phyloP scores from a whole-genome alignment of 208 protist genomes.

The Naegleria gruberi region DNA sequence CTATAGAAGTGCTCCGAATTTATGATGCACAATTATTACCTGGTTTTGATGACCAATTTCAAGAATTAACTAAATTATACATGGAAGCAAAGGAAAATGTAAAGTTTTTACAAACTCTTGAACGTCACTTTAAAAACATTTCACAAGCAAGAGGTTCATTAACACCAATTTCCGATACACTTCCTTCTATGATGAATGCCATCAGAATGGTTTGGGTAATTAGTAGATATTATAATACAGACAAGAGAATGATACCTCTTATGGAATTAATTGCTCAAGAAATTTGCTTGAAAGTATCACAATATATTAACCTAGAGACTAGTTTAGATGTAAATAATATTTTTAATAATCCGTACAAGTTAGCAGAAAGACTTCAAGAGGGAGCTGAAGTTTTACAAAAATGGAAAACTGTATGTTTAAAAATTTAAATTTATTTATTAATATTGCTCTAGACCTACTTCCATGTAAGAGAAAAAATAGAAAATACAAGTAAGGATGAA shows the following conservation, averaged over 20 bases:
- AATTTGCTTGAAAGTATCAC: conserved; percentile 85
- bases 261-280: conserved; percentile 91
- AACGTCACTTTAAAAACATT: conserved; percentile 95
- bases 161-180: conserved; percentile 86
- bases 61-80: conserved; percentile 86
- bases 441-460: conserved; percentile 51
- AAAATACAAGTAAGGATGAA: conserved; percentile 78
- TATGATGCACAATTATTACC: conserved; percentile 64
- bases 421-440: neutral
- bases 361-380: conserved; percentile 67
- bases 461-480: conserved; percentile 88
- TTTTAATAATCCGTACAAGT: conserved; percentile 41
- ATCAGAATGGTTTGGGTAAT: conserved; percentile 99
- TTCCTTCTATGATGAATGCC: conserved; percentile 95
- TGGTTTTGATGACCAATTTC: conserved; percentile 76
- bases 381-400: conserved; percentile 81
- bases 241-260: conserved; percentile 93
- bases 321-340: conserved; percentile 21
- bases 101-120: conserved; percentile 95
- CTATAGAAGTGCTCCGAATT: conserved; percentile 75
- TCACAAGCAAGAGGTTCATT: conserved; percentile 73
- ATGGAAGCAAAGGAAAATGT: conserved; percentile 97
- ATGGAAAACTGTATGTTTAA: conserved; percentile 65
- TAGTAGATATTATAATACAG: conserved; percentile 96
- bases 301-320: conserved; percentile 65